Evolutionary conservation across 225 moss, liverwort and hornwort genomes (phyloP).

Genomic region (Climacium dendroides): DNA sequence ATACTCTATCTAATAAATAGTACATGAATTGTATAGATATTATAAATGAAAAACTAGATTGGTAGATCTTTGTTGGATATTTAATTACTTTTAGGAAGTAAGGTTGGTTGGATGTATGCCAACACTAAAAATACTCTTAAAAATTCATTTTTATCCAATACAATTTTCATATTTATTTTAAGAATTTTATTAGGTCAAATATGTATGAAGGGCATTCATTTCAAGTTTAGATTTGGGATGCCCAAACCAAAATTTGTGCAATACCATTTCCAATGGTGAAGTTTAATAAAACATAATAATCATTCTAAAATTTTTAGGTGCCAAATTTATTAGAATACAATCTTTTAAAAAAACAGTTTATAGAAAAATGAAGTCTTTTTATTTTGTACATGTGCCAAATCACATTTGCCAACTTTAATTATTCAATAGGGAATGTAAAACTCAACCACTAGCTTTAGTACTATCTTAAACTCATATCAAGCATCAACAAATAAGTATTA

Average conservation of each 20-base stretch:
- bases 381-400: too few species aligned
- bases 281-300: not conserved
- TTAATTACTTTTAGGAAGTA: not conserved
- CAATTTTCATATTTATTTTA: not conserved
- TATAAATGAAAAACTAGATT: not conserved
- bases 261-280: not conserved
- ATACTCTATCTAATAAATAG: not conserved
- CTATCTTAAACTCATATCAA: not conserved
- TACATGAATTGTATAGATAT: not conserved
- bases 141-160: not conserved
- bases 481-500: not conserved
- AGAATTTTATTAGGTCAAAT: too few species aligned
- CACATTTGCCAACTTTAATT: too few species aligned
- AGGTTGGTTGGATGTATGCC: not conserved
- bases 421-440: not conserved
- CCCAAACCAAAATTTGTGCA: not conserved
- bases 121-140: not conserved
- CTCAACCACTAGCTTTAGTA: accelerated
- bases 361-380: too few species aligned
- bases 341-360: too few species aligned
- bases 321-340: not conserved
- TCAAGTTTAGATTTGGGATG: not conserved
- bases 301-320: not conserved
- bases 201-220: not conserved
- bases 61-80: not conserved